These are phyloP conservation scores for Apiospora kogelbergensis DNA, from an alignment of 2,329 filamentous ascomycete species.

Conservation along the genomic window DNA sequence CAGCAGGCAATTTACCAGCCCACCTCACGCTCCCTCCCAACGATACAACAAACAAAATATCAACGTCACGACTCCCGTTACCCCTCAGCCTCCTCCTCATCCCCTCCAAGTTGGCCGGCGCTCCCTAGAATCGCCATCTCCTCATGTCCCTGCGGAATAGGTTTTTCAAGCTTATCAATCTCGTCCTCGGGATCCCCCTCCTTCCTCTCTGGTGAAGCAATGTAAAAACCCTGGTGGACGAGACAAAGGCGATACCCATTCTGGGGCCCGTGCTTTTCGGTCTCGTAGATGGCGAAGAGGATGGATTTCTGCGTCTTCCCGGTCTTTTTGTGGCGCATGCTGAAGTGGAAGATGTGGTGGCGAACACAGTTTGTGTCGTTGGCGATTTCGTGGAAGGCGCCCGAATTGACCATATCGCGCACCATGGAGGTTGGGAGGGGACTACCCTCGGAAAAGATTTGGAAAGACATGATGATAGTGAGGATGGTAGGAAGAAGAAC, in stretches of 20 bases:
- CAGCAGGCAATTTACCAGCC: no score
- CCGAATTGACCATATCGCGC: background rate
- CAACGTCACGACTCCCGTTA: no score
- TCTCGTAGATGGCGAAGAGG: background rate
- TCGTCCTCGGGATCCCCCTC: background rate
- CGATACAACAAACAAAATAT: no score
- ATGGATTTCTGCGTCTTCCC: background rate
- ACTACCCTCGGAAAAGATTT: background rate
- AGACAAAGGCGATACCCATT: slow-evolving; percentile 8
- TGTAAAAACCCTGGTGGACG: background rate
- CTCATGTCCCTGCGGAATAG: slow-evolving; percentile 1
- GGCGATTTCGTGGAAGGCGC: background rate
- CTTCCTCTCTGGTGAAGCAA: background rate
- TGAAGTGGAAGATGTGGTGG: background rate
- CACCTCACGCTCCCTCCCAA: no score
- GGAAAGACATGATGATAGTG: background rate
- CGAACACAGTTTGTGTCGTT: background rate
- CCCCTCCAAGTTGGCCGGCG: background rate
- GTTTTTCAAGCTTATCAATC: background rate
- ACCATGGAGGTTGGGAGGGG: background rate
- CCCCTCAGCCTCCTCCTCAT: background rate
- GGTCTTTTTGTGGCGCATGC: background rate
- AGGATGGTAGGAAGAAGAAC: background rate
- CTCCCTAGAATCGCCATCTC: background rate
- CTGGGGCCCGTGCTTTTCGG: background rate